Evolutionary conservation across 129 eudicot genomes (phyloP), one percentile per base, ranked within the genome.

Genomic region (Sambucus nigra): DNA sequence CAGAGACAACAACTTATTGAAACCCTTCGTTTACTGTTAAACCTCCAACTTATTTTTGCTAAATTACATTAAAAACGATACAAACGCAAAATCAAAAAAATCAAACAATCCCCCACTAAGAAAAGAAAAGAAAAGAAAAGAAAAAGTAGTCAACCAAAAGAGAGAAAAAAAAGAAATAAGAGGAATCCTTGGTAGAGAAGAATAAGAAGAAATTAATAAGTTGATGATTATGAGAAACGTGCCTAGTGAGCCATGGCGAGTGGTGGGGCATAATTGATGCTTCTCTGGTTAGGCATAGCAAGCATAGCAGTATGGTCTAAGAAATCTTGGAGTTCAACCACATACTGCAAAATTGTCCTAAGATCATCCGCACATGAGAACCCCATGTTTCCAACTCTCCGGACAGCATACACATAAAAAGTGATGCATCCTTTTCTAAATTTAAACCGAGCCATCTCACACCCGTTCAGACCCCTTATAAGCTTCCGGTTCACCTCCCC

Each of bases 301-400:
- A 91, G 94, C 98, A 91, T 84, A 13, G 95, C 83, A 33, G 98
- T 91, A 55, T 91, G 98, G 70, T 91, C 98, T 71, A 91, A 55
- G 70, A 91, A 91, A 81, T 91, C 98, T 49, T 85, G 81, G 28
- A 91, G 71, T 28, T 82, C 86, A 50, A 79, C 94, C 29, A 91
- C 95, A 23, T 76, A 69, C 57, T 85, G 81, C 74, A 91, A 53
- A 11, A 91, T 68, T 35, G 45, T 45, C 59, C 84, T 80, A 51
- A 91, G 63, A 72, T 91, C 98, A 18, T 85, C 95, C 0, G 86
- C 95, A 57, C 84, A 66, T 17, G 66, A 45, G 55, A 91, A 91
- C 58, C 86, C 95, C 11, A 66, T 8, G 7, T 44, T 64, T 23
- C 95, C 95, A n/a, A 8, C 29, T 49, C 73, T 64, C 62, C 94